Percentiles rank a stretch among this genome's conserved stretches.
Evolutionary conservation across 2,329 filamentous ascomycete genomes (phyloP).

Genomic region (Erysiphe pulchra): DNA sequence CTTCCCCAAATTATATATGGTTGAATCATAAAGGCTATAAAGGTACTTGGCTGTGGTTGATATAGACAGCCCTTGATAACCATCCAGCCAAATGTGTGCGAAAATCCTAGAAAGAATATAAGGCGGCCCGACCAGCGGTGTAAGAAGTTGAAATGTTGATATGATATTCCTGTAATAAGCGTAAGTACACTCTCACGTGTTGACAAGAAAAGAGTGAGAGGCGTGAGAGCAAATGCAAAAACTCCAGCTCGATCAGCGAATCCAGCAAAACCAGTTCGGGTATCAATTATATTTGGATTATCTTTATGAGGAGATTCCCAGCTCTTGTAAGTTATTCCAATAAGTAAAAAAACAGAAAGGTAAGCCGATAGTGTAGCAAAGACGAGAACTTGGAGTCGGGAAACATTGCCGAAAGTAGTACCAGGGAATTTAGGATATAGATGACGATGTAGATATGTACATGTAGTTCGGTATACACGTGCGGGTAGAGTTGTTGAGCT

Average conservation of each 20-base stretch:
- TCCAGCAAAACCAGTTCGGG: conserved; percentile 35
- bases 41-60: conserved; percentile 40
- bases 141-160: conserved; percentile 54
- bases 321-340: conserved; percentile 38
- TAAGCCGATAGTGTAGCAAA: conserved; percentile 32
- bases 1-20: conserved; percentile 49
- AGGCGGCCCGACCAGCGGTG: conserved; percentile 54
- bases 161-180: conserved; percentile 44
- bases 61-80: conserved; percentile 41
- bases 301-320: conserved; percentile 35
- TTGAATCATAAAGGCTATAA: conserved; percentile 30
- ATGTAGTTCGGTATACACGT: not conserved
- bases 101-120: conserved; percentile 37
- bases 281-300: conserved; percentile 24
- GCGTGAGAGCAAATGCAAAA: conserved; percentile 48
- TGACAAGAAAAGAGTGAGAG: conserved; percentile 39
- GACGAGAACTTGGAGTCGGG: conserved; percentile 38
- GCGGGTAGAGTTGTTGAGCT: conserved; percentile 4
- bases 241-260: conserved; percentile 45
- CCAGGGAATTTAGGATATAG: conserved; percentile 34
- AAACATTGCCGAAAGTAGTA: conserved; percentile 38
- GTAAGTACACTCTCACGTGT: conserved; percentile 45
- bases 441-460: conserved; percentile 13
- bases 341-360: conserved; percentile 37
- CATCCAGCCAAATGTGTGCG: conserved; percentile 50